These are phyloP conservation scores for Ceratocystis albifundus DNA, from an alignment of 2,329 filamentous ascomycete species.

Conservation along the genomic window DNA sequence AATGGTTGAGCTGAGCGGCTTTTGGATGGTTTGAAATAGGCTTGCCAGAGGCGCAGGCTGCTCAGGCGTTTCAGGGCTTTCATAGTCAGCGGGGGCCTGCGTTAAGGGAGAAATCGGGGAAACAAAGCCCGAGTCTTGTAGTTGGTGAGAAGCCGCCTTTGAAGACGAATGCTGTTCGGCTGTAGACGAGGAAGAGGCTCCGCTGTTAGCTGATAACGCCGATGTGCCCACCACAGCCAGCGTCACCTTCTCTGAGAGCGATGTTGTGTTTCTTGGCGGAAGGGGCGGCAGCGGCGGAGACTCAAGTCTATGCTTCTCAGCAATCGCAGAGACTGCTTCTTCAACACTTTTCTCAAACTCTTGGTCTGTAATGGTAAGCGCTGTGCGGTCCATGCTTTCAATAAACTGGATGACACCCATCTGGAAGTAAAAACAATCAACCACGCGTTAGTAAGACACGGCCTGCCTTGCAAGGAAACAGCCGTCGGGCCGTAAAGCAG, in stretches of 20 bases:
- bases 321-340: slow-evolving; percentile 86
- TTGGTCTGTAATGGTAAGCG: slow-evolving; percentile 81
- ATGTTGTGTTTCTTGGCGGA: slow-evolving; percentile 31
- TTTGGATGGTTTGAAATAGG: slow-evolving; percentile 79
- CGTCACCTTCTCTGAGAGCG: slow-evolving; percentile 60
- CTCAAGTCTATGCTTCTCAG: slow-evolving; percentile 63
- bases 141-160: neutral
- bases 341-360: slow-evolving; percentile 97
- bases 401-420: slow-evolving; percentile 95
- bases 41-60: slow-evolving; percentile 18
- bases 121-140: neutral
- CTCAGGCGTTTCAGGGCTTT: slow-evolving; percentile 15
- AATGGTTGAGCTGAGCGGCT: slow-evolving; percentile 69
- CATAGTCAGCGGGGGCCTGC: slow-evolving; percentile 1
- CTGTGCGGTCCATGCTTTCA: slow-evolving; percentile 89
- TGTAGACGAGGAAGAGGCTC: slow-evolving; percentile 10
- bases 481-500: neutral
- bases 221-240: slow-evolving; percentile 49
- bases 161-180: neutral
- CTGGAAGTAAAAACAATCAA: slow-evolving; percentile 31
- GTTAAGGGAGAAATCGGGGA: slow-evolving; percentile 8
- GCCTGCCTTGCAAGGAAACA: neutral
- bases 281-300: slow-evolving; percentile 34
- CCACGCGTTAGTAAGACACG: neutral
- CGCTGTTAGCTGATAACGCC: slow-evolving; percentile 5